Percentiles rank a stretch among this genome's conserved stretches.
Evolutionary conservation across 2,329 filamentous ascomycete genomes (phyloP).

Genomic region (Colletotrichum melonis): DNA sequence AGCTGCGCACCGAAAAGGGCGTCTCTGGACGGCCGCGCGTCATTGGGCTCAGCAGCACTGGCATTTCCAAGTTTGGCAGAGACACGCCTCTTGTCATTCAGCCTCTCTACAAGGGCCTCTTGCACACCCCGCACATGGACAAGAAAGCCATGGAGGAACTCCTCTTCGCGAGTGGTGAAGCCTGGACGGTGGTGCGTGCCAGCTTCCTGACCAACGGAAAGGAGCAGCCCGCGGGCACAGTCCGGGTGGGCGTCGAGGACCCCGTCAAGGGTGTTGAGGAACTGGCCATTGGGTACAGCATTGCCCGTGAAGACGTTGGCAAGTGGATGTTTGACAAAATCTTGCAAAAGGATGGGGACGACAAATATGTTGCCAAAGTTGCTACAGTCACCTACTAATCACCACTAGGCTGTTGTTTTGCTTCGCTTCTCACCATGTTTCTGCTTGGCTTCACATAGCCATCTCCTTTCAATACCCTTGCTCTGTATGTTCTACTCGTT

Average conservation of each 20-base stretch:
- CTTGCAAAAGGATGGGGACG: constrained; percentile 37
- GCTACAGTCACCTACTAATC: constrained; percentile 42
- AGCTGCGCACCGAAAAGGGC: constrained; percentile 41
- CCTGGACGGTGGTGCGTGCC: constrained; percentile 46
- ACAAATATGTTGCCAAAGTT: constrained; percentile 43
- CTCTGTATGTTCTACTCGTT: not conserved
- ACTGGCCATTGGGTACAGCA: constrained; percentile 53
- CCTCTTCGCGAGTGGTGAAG: constrained; percentile 41
- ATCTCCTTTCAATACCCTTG: not conserved
- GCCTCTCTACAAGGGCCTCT: constrained; percentile 53
- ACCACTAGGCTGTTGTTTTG: not conserved
- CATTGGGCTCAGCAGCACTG: constrained; percentile 54
- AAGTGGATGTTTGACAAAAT: constrained; percentile 54
- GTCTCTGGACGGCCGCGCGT: constrained; percentile 47
- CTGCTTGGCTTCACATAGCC: not conserved
- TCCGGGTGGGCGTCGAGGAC: constrained; percentile 48
- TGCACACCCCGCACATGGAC: constrained; percentile 53
- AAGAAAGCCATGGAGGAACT: constrained; percentile 57
- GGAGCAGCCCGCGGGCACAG: constrained; percentile 36
- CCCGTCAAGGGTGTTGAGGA: constrained; percentile 45
- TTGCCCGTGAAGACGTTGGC: constrained; percentile 54
- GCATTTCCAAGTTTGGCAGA: constrained; percentile 49
- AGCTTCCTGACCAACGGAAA: constrained; percentile 45
- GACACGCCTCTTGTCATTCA: constrained; percentile 54
- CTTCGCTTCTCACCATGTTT: not conserved